A percentile compares a stretch with the other conserved stretches of the same genome.
Evolutionary conservation across 352 stramenopile genomes (phyloP).

Genomic region (Albugo candida): DNA sequence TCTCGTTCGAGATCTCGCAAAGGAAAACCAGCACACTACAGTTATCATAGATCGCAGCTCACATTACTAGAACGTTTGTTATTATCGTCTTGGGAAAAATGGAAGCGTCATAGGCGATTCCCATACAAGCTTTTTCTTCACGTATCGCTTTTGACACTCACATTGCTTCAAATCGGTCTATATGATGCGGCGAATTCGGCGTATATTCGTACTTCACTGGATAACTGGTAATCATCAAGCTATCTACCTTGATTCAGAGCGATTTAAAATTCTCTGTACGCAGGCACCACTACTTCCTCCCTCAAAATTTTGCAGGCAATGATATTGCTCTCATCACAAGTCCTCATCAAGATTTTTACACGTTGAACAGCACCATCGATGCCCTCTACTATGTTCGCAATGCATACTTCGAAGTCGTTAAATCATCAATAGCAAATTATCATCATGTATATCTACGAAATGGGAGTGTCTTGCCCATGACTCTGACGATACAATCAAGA

Average conservation of each 20-base stretch:
- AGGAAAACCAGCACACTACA: background rate
- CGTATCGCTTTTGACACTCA: constrained; percentile 46
- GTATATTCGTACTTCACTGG: constrained; percentile 65
- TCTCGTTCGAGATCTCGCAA: background rate
- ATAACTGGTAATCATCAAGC: constrained; percentile 36
- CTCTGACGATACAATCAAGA: background rate
- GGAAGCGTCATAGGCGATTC: constrained; percentile 39
- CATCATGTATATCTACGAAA: constrained; percentile 19
- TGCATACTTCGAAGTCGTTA: constrained; percentile 55
- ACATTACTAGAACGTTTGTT: constrained; percentile 19
- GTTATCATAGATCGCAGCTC: background rate
- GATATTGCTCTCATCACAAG: no score
- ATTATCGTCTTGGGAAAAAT: constrained; percentile 74
- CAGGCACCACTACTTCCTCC: constrained; percentile 72
- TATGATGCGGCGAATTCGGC: constrained; percentile 64
- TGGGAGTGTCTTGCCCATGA: background rate
- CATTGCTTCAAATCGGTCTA: constrained; percentile 46
- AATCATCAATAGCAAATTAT: constrained; percentile 62
- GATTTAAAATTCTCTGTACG: background rate
- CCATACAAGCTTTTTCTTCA: constrained; percentile 74
- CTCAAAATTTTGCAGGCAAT: constrained; percentile 6
- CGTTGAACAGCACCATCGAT: constrained; percentile 44
- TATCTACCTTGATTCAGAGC: background rate
- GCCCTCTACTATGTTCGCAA: constrained; percentile 45
- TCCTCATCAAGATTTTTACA: constrained; percentile 36